Evolutionary conservation across 1,284 basidiomycete genomes (phyloP).

Genomic region (Moesziomyces antarcticus): DNA sequence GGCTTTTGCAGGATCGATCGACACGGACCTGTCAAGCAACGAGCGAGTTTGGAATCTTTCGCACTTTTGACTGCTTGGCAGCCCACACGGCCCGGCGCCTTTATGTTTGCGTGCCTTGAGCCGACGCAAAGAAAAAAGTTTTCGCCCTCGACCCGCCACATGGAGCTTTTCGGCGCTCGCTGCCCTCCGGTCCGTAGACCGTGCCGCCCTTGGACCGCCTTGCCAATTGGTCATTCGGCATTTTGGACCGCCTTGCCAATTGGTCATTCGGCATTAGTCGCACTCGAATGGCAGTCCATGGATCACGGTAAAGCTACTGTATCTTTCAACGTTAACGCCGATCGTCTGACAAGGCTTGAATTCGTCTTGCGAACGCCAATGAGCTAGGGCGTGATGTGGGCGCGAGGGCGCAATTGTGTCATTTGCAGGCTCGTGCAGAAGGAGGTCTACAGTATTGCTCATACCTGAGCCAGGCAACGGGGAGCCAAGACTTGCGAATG

Average conservation of each 20-base stretch:
- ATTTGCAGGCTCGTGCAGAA: too few relatives aligned
- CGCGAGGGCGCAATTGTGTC: too few relatives aligned
- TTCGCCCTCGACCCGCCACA: slow-evolving; percentile 2
- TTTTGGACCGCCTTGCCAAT: too few relatives aligned
- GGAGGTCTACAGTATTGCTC: too few relatives aligned
- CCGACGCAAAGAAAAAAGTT: slow-evolving; percentile 19
- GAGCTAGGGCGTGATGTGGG: too few relatives aligned
- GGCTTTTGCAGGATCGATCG: background rate
- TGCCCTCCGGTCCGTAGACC: background rate
- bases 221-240: slow-evolving; percentile 5
- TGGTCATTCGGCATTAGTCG: slow-evolving; percentile 15
- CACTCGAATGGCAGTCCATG: slow-evolving; percentile 1
- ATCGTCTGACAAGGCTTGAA: too few relatives aligned
- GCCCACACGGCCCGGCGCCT: background rate
- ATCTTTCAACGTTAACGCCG: too few relatives aligned
- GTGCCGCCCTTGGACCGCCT: too few relatives aligned
- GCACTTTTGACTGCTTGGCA: background rate
- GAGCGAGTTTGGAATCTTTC: background rate
- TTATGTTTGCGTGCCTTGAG: slow-evolving; percentile 1
- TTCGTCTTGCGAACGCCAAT: too few relatives aligned
- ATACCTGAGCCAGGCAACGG: background rate
- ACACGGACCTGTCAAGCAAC: slow-evolving; percentile 3
- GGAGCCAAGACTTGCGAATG: slow-evolving; percentile 11
- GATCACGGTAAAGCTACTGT: too few relatives aligned
- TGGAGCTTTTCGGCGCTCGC: background rate